phyloP scores from a whole-genome alignment of 2,329 filamentous ascomycete species.

The Fusarium bactridioides region DNA sequence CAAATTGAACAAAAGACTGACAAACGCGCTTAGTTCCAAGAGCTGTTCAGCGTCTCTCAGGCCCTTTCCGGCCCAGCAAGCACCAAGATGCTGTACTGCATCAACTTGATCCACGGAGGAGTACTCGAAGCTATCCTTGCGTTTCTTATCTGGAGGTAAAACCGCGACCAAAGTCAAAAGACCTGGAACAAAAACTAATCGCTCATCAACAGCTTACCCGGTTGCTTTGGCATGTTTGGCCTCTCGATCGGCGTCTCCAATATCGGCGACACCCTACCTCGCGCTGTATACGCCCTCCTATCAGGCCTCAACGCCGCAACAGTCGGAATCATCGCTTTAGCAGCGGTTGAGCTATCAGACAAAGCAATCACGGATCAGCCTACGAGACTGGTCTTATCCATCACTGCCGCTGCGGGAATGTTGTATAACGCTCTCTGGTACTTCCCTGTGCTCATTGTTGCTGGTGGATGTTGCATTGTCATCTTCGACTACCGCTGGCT shows the following conservation, averaged over 20 bases:
- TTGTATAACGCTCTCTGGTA: constrained; percentile 80
- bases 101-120: constrained; percentile 70
- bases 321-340: constrained; percentile 75
- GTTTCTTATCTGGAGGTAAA: constrained; percentile 67
- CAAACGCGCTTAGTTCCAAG: constrained; percentile 51
- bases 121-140: constrained; percentile 63
- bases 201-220: constrained; percentile 60
- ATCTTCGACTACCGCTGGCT: constrained; percentile 45
- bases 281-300: constrained; percentile 71
- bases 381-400: constrained; percentile 69
- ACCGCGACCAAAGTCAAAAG: too few species aligned
- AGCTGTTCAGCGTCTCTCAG: constrained; percentile 75
- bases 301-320: constrained; percentile 77
- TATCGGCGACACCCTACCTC: constrained; percentile 66
- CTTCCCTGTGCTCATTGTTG: constrained; percentile 64
- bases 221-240: constrained; percentile 74
- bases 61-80: constrained; percentile 72
- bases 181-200: too few species aligned
- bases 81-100: constrained; percentile 76
- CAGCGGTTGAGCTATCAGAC: constrained; percentile 71
- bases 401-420: constrained; percentile 69
- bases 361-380: constrained; percentile 73
- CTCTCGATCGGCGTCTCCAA: constrained; percentile 70
- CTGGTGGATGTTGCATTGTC: background rate
- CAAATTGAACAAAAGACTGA: too few species aligned